phyloP scores from a whole-genome alignment of 331 rosid genomes.

The Saraca asoca region DNA sequence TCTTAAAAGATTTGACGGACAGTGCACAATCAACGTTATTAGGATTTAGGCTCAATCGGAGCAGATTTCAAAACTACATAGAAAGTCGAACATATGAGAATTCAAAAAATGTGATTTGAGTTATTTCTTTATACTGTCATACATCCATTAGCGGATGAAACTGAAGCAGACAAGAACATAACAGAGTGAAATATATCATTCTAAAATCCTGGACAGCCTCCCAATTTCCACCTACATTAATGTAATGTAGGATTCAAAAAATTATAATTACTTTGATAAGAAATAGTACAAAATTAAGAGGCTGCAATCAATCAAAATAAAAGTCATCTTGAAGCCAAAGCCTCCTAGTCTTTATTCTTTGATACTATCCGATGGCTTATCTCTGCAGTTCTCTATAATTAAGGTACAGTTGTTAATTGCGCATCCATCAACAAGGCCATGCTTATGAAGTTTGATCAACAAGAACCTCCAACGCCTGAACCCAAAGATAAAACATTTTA shows the following conservation, averaged over 20 bases:
- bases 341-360: constrained; percentile 32
- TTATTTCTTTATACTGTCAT: too few relatives aligned
- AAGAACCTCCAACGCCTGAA: constrained; percentile 95
- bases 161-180: too few relatives aligned
- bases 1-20: too few relatives aligned
- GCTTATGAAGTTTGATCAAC: constrained; percentile 96
- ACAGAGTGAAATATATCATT: too few relatives aligned
- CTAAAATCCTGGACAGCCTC: too few relatives aligned
- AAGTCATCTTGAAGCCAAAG: constrained; percentile 17
- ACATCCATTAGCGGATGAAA: too few relatives aligned
- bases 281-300: constrained; percentile 23
- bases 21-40: too few relatives aligned
- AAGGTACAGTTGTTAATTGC: constrained; percentile 69
- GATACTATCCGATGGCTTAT: constrained; percentile 42
- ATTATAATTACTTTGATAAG: constrained; percentile 8
- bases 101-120: too few relatives aligned
- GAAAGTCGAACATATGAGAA: too few relatives aligned
- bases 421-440: constrained; percentile 83
- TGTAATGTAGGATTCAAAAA: constrained; percentile 5
- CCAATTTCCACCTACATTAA: too few relatives aligned
- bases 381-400: constrained; percentile 51
- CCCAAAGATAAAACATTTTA: constrained; percentile 31
- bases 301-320: constrained; percentile 28
- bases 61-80: too few relatives aligned
- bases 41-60: too few relatives aligned